phyloP scores from a whole-genome alignment of 208 protist genomes.

The Acanthamoeba royreba region DNA sequence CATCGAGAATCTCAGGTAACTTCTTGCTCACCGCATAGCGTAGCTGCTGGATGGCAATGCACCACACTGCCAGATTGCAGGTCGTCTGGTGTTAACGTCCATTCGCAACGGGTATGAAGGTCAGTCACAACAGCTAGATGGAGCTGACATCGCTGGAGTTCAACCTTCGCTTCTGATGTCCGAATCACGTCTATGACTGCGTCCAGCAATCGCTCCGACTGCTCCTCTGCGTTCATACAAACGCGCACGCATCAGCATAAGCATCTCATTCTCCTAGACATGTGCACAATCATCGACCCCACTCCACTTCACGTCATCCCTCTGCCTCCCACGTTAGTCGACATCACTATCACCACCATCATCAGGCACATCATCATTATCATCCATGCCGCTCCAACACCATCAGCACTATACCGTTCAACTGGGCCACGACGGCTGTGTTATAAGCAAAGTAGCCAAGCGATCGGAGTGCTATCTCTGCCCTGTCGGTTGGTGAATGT shows the following conservation, averaged over 20 bases:
- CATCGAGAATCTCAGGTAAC: neutral
- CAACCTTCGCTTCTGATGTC: neutral
- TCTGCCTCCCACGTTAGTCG: no score
- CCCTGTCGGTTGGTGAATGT: neutral
- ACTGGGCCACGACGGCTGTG: neutral
- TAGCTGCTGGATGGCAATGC: neutral
- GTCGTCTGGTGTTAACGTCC: neutral
- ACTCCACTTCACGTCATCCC: no score
- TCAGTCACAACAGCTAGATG: neutral
- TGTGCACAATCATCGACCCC: no score
- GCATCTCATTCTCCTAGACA: no score
- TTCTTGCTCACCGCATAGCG: neutral
- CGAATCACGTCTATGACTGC: neutral
- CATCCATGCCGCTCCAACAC: neutral
- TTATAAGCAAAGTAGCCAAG: neutral
- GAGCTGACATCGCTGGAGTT: neutral
- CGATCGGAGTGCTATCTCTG: neutral
- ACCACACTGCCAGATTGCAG: neutral
- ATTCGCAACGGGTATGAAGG: neutral
- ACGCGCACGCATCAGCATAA: neutral
- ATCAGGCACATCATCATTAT: neutral
- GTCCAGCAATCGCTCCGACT: neutral
- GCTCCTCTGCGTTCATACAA: neutral
- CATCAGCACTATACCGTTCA: neutral
- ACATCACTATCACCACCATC: neutral